These are phyloP conservation scores for Astragalus membranaceus DNA, from an alignment of 306 rosid species.

Conservation along the genomic window DNA sequence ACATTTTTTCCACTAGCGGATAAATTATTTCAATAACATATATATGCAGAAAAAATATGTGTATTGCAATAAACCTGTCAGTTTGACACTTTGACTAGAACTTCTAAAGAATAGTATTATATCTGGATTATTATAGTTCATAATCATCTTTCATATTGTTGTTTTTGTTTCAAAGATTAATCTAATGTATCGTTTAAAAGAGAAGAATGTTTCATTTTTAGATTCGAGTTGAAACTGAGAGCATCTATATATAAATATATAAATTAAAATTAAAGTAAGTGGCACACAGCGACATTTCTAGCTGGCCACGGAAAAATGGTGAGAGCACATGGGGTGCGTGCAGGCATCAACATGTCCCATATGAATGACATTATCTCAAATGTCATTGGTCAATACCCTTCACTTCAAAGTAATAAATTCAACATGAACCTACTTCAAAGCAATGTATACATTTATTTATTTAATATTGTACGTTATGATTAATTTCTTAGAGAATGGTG, in stretches of 20 bases:
- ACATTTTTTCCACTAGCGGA: too few species aligned
- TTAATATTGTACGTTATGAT: background rate
- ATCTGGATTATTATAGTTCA: too few species aligned
- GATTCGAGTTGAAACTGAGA: constrained; percentile 15
- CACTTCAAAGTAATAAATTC: constrained; percentile 22
- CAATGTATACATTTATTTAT: background rate
- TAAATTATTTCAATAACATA: too few species aligned
- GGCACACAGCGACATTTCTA: constrained; percentile 1
- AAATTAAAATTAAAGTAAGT: background rate
- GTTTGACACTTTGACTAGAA: too few species aligned
- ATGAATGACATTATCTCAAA: background rate
- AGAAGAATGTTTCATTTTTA: constrained; percentile 19
- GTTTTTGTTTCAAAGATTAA: background rate
- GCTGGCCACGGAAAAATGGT: constrained; percentile 21
- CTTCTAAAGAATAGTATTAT: too few species aligned
- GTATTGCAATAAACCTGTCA: too few species aligned
- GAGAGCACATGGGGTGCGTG: constrained; percentile 32
- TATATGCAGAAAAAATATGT: too few species aligned
- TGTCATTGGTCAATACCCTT: constrained; percentile 11
- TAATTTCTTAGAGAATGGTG: too few species aligned
- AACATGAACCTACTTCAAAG: constrained; percentile 6
- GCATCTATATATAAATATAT: background rate
- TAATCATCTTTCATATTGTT: too few species aligned
- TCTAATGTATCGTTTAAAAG: background rate
- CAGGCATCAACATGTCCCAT: constrained; percentile 12